Percentiles rank a stretch among this genome's conserved stretches.
These are phyloP conservation scores for Sphenostylis stenocarpa DNA, from an alignment of 306 rosid species.

Conservation along the genomic window DNA sequence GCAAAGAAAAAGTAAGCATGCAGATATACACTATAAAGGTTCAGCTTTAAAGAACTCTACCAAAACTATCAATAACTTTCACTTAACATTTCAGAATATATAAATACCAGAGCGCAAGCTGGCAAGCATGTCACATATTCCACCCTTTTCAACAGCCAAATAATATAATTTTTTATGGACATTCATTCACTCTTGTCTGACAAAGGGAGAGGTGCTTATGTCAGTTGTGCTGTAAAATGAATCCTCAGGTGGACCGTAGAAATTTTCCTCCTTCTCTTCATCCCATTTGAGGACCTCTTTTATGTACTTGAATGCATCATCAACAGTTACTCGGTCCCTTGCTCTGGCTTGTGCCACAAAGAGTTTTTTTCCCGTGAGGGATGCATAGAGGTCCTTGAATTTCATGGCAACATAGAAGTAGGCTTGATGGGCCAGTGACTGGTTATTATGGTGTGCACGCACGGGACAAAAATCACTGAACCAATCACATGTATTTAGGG, in stretches of 20 bases:
- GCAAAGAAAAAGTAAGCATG: slow-evolving; percentile 22
- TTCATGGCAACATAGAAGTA: slow-evolving; percentile 95
- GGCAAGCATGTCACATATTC: slow-evolving; percentile 32
- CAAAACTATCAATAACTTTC: slow-evolving; percentile 40
- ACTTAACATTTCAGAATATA: slow-evolving; percentile 31
- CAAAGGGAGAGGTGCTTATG: slow-evolving; percentile 83
- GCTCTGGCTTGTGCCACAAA: slow-evolving; percentile 88
- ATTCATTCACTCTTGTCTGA: slow-evolving; percentile 57
- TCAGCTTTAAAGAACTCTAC: slow-evolving; percentile 27
- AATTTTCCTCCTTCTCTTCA: slow-evolving; percentile 83
- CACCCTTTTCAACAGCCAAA: slow-evolving; percentile 23
- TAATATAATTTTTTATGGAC: slow-evolving; percentile 8
- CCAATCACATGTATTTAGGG: slow-evolving; percentile 79
- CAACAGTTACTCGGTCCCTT: slow-evolving; percentile 75
- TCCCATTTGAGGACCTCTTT: slow-evolving; percentile 97
- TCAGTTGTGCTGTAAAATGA: slow-evolving; percentile 96
- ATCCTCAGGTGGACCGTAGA: slow-evolving; percentile 82
- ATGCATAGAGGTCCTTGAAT: slow-evolving; percentile 87
- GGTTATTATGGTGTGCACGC: slow-evolving; percentile 60
- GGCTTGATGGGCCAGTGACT: slow-evolving; percentile 87
- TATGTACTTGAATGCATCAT: slow-evolving; percentile 89
- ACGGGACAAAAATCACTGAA: slow-evolving; percentile 76
- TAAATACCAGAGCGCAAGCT: slow-evolving; percentile 25
- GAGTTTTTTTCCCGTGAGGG: slow-evolving; percentile 69
- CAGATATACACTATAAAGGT: slow-evolving; percentile 23